Base-by-base conservation (phyloP, 2,329 filamentous ascomycete species). In the Lecanicillium sp. region DNA sequence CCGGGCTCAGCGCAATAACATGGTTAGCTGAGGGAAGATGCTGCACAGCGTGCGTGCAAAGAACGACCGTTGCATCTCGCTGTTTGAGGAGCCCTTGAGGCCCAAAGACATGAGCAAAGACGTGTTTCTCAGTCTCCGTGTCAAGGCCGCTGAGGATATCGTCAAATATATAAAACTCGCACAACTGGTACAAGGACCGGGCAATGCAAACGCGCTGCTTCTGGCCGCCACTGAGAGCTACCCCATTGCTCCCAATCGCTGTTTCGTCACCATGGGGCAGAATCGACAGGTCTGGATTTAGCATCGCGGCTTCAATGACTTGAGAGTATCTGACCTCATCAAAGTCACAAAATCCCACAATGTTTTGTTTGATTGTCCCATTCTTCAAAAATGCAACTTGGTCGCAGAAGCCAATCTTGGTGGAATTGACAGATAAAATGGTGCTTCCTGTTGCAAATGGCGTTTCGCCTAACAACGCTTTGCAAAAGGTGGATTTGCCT, bases 161-260 rank as follows among this genome's bases (percentile, higher is more conserved):
- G 28, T 64, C 61, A 6, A 62, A 40, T 4, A 64, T 39, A 3
- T 60, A 28, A 6, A 62, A 36, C 6, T 51, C 45, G 7, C 52
- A 42, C 3, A 54, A 44, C 3, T 55, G 37, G 35, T 60, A 63
- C 1, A 64, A 42, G 4, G 57, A 51, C 6, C 60, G 49, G 2
- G 59, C 59, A 13, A 62, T 37, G 6, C 54, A 47, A 2, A 46
- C 36, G 6, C 40, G 46, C 20, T 43, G 42, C 30, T 37, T 41
- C 17, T 69, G 65, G 0, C 66, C 66, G 1, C 66, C 66, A 10
- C 60, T 65, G 1, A 69, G 43, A 14, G 57, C 59, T n/a, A 68
- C 58, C 0, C 64, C 65, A 14, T 60, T 58, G 33, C 56, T 62
- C 5, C 66, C 66, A 32, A 69, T 48, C 4, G 54, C 52, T 0